These are phyloP conservation scores for Hemisphaericaspora xylofermentans DNA, from an alignment of 1,139 yeast species.

Conservation along the genomic window DNA sequence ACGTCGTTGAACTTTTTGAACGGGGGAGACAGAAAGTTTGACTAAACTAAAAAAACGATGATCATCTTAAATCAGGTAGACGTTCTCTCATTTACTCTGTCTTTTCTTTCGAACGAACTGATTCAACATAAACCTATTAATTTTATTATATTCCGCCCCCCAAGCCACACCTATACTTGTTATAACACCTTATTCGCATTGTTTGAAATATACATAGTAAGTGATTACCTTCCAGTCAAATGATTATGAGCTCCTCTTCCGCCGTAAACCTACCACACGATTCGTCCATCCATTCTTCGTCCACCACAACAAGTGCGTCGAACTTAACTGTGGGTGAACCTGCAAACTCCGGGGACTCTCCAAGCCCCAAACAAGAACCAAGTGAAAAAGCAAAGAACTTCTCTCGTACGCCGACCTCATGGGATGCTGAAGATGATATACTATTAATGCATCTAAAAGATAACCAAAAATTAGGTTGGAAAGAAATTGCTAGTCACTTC, in stretches of 20 bases:
- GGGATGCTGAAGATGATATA: constrained; percentile 75
- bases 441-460: constrained; percentile 69
- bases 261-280: constrained; percentile 1
- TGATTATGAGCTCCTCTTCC: constrained; percentile 1
- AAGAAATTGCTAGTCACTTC: constrained; percentile 69
- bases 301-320: constrained; percentile 1
- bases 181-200: background rate
- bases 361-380: background rate
- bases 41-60: background rate
- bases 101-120: background rate
- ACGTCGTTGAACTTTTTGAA: too few relatives aligned
- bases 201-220: background rate
- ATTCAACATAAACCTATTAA: too few relatives aligned
- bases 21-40: background rate
- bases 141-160: too few relatives aligned
- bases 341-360: background rate
- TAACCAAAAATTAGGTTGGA: constrained; percentile 73
- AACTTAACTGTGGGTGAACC: constrained; percentile 1
- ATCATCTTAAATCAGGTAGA: constrained; percentile 2
- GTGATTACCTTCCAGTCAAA: background rate
- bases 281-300: background rate
- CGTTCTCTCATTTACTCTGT: background rate
- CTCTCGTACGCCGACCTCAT: constrained; percentile 61
- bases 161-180: too few relatives aligned
- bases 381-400: constrained; percentile 16